Base-by-base conservation (phyloP, 2,329 filamentous ascomycete species). In the Leptographium radiaticola region DNA sequence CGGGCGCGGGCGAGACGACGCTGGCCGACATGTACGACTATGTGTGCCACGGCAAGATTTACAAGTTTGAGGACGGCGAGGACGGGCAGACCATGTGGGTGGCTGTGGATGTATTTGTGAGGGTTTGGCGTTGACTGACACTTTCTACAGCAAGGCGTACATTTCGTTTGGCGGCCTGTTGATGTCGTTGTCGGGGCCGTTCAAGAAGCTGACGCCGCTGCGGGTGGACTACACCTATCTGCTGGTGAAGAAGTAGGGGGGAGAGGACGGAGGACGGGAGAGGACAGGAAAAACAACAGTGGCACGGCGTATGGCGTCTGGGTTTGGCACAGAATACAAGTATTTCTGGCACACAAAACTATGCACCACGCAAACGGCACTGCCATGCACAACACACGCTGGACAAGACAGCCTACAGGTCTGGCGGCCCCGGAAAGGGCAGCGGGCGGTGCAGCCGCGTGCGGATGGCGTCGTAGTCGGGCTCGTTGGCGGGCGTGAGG, bases 171-270 rank as follows among this genome's bases (percentile, higher is more conserved):
- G 93, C 49, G 93, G 93, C 9, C 74, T 98, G 59, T 71, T 98
- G 63, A 84, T 97, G 71, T 89, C 86, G 63, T 77, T 98, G 54
- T 87, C 95, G 64, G 93, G 94, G 7, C 93, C 93, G 2, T 93
- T 95, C 70, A 94, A 93, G 76, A 96, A 95, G 75, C 80, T 98
- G 58, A 94, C 87, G 38, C 86, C 89, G 33, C 72, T 98, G 65
- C 82, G 89, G 63, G 91, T 96, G 64, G 93, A 98, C 68, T 85
- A 95, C 66, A 83, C 94, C 59, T 98, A 98, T 67, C 79, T 98
- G 57, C 77, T 97, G 57, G 75, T 95, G 62, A 98, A 96, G 81
- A 95, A 94, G 82, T 91, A 71, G 64, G 53, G 30, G n/a, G 6
- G 2, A 18, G 30, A 42, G 47, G 38, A 33, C 15, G 43, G 34